Evolutionary conservation across 1,139 yeast genomes (phyloP).

Genomic region (Geotrichum citri-aurantii): DNA sequence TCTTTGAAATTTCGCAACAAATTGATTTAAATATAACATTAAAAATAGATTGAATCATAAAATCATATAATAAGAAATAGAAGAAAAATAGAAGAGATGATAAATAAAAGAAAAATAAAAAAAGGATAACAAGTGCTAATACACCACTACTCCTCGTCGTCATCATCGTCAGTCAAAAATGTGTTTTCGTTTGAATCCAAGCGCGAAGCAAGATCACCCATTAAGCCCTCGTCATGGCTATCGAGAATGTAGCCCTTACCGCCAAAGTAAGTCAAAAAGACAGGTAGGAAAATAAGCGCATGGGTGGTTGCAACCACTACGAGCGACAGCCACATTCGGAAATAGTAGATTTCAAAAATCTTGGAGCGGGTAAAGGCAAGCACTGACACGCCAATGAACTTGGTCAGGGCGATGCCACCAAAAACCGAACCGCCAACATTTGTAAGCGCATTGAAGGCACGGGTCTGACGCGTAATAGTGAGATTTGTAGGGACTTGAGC

Average conservation of each 20-base stretch:
- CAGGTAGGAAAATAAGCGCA: constrained; percentile 72
- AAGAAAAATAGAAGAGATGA: not conserved
- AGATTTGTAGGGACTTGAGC: constrained; percentile 4
- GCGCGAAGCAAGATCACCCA: constrained; percentile 32
- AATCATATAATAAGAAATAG: not conserved
- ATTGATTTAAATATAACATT: not conserved
- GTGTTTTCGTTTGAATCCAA: constrained; percentile 12
- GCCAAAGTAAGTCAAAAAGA: constrained; percentile 60
- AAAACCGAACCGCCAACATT: constrained; percentile 84
- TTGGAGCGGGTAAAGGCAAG: constrained; percentile 80
- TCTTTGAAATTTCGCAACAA: not conserved
- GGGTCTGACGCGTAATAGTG: constrained; percentile 27
- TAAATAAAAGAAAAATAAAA: not conserved
- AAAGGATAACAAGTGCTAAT: not conserved
- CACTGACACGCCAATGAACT: constrained; percentile 79
- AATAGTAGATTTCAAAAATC: constrained; percentile 86
- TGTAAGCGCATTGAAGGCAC: constrained; percentile 57
- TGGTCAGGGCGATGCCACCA: constrained; percentile 86
- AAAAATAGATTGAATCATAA: not conserved
- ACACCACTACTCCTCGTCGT: constrained; percentile 1
- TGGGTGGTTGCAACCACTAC: constrained; percentile 73
- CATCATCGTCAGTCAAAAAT: constrained; percentile 9
- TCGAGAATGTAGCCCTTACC: constrained; percentile 45
- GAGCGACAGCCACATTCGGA: constrained; percentile 91
- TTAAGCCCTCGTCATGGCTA: constrained; percentile 32